phyloP scores from a whole-genome alignment of 345 rosid species.

The Brassica juncea region DNA sequence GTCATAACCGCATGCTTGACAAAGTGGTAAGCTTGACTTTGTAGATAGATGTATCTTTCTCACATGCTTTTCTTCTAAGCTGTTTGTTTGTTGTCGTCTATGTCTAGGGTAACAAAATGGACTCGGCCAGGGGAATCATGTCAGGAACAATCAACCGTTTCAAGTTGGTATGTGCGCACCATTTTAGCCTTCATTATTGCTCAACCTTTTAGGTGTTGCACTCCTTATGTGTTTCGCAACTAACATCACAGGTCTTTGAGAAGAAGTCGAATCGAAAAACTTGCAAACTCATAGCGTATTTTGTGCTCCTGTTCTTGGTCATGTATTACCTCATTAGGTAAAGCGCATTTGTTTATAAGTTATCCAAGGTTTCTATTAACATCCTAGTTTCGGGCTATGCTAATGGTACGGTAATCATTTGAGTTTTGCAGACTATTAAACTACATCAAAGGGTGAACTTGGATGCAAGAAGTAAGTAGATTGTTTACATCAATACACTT shows the following conservation, averaged over 20 bases:
- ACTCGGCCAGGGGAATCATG: constrained; percentile 78
- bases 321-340: constrained; percentile 71
- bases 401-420: background rate
- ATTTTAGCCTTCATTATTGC: background rate
- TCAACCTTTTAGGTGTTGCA: background rate
- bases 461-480: background rate
- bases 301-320: constrained; percentile 56
- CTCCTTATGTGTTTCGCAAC: background rate
- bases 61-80: constrained; percentile 6
- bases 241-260: constrained; percentile 65
- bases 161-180: constrained; percentile 54
- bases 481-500: background rate
- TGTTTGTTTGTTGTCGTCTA: background rate
- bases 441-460: background rate
- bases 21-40: constrained; percentile 47
- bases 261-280: constrained; percentile 70
- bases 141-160: constrained; percentile 88
- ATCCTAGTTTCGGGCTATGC: background rate
- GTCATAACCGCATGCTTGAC: constrained; percentile 80
- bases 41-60: constrained; percentile 6
- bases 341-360: background rate
- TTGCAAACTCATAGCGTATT: constrained; percentile 62
- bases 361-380: background rate
- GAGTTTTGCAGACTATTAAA: background rate
- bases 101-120: constrained; percentile 82